A percentile compares a stretch with the other conserved stretches of the same genome.
Evolutionary conservation across 2,329 filamentous ascomycete species (phyloP).

Genomic region (Blastomyces parvus): DNA sequence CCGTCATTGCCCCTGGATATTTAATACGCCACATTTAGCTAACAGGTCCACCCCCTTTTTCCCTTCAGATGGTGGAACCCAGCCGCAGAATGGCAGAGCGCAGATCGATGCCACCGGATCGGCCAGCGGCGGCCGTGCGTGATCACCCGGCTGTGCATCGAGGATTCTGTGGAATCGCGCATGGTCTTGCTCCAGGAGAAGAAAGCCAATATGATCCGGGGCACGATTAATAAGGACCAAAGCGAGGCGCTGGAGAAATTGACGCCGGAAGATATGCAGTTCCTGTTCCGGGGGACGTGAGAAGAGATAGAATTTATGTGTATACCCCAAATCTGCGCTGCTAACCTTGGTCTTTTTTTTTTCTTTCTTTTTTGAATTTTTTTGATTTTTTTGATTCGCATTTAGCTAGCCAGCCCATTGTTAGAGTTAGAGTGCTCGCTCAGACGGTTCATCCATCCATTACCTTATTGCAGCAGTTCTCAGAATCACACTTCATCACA

Average conservation of each 20-base stretch:
- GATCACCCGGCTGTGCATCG: constrained; percentile 89
- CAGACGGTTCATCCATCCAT: no score
- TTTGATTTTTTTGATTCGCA: no score
- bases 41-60: not conserved
- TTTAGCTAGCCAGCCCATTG: no score
- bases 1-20: not conserved
- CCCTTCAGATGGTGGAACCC: constrained; percentile 85
- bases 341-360: not conserved
- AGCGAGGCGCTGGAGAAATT: constrained; percentile 76
- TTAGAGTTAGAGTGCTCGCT: no score
- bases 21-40: not conserved
- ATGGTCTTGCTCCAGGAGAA: constrained; percentile 97
- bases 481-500: no score
- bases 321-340: not conserved
- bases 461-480: no score
- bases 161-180: constrained; percentile 90
- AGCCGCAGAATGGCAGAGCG: constrained; percentile 98
- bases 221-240: constrained; percentile 89
- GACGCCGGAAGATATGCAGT: constrained; percentile 86
- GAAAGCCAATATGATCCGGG: constrained; percentile 96
- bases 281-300: constrained; percentile 67
- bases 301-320: not conserved
- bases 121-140: constrained; percentile 89
- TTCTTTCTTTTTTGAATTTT: no score
- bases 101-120: constrained; percentile 88